A percentile compares a stretch with the other conserved stretches of the same genome.
Evolutionary conservation across 208 protist species (phyloP).

Genomic region (Giardia duodenalis): DNA sequence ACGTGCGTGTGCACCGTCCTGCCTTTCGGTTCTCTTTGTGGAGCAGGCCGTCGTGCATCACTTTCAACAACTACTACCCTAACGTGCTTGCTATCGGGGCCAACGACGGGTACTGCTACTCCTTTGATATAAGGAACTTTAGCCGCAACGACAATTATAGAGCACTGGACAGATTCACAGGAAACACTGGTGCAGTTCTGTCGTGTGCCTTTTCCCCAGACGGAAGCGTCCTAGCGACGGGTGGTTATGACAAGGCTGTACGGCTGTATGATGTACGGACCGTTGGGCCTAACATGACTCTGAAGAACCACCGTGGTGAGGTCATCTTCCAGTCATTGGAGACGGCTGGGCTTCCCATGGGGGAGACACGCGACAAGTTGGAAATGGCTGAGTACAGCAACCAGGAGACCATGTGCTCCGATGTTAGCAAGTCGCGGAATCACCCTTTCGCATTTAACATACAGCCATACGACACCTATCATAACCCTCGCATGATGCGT

Average conservation of each 20-base stretch:
- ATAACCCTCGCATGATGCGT: neutral
- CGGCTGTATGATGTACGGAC: constrained; percentile 11
- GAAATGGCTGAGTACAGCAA: neutral
- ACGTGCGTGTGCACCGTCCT: neutral
- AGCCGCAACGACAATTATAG: neutral
- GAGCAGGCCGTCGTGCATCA: neutral
- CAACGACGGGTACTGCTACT: neutral
- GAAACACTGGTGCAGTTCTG: neutral
- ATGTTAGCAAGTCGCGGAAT: neutral
- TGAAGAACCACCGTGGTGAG: neutral
- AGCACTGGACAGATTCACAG: neutral
- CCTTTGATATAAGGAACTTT: neutral
- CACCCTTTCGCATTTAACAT: neutral
- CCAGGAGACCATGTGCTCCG: neutral
- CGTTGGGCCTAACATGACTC: neutral
- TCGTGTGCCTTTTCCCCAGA: neutral
- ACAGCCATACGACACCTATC: constrained; percentile 3
- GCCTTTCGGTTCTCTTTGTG: neutral
- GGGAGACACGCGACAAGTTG: neutral
- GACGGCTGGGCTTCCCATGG: neutral
- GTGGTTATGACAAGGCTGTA: neutral
- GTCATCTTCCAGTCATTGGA: neutral
- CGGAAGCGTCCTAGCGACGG: neutral
- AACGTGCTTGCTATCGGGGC: neutral
- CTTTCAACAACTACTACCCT: constrained; percentile 4